phyloP scores from a whole-genome alignment of 352 stramenopile genomes.

The Globisporangium yorkense region DNA sequence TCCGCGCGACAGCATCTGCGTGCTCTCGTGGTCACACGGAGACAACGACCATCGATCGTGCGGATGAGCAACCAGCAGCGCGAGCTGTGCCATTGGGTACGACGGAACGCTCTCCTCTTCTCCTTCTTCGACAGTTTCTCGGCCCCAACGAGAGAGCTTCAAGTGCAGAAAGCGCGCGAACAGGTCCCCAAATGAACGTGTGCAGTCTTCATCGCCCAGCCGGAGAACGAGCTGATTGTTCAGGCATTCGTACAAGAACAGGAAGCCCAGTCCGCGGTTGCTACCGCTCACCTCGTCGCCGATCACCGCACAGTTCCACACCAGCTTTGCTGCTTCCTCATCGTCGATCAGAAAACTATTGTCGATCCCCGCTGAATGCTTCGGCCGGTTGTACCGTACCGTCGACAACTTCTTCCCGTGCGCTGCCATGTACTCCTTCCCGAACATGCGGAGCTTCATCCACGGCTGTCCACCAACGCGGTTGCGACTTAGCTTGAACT shows the following conservation, averaged over 20 bases:
- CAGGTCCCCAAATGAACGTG: constrained; percentile 72
- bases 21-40: constrained; percentile 64
- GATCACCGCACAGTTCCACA: constrained; percentile 80
- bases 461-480: constrained; percentile 78
- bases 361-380: constrained; percentile 40
- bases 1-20: constrained; percentile 59
- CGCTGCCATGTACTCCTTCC: constrained; percentile 63
- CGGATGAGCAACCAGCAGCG: constrained; percentile 59
- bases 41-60: constrained; percentile 46
- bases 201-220: constrained; percentile 66
- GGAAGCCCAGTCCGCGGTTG: constrained; percentile 69
- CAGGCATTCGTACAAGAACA: constrained; percentile 83
- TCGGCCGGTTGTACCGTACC: constrained; percentile 79
- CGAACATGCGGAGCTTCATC: constrained; percentile 79
- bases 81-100: constrained; percentile 70
- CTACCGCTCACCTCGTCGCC: constrained; percentile 78
- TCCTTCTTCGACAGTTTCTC: constrained; percentile 78
- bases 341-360: constrained; percentile 72
- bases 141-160: constrained; percentile 80
- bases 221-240: constrained; percentile 60
- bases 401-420: constrained; percentile 79
- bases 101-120: constrained; percentile 77
- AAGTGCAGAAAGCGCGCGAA: constrained; percentile 73
- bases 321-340: constrained; percentile 69
- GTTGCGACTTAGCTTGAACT: constrained; percentile 64